Evolutionary conservation across 169 alveolate species (phyloP).

Genomic region (Toxoplasma gondii): DNA sequence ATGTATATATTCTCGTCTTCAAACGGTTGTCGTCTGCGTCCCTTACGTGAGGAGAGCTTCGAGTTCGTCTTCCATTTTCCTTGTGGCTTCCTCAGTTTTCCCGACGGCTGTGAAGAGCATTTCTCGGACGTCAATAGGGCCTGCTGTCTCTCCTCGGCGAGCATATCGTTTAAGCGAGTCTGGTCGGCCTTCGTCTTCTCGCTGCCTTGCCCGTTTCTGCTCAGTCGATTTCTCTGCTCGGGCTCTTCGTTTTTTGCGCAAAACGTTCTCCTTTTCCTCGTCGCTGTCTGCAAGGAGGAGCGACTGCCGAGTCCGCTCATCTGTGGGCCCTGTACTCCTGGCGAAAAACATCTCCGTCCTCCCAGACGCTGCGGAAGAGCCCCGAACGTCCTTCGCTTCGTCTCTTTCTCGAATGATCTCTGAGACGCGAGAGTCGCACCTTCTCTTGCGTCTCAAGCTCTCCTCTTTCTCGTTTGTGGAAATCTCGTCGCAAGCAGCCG

Average conservation of each 20-base stretch:
- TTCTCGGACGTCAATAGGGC: not conserved
- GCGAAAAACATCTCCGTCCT: not conserved
- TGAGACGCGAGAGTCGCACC: not conserved
- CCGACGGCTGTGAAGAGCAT: constrained; percentile 12
- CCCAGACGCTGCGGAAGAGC: not conserved
- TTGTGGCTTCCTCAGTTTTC: not conserved
- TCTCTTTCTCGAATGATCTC: not conserved
- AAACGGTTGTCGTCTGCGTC: no score
- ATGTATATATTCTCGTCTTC: not conserved
- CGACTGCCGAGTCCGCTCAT: not conserved
- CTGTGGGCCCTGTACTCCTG: not conserved
- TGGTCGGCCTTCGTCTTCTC: not conserved
- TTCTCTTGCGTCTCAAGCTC: not conserved
- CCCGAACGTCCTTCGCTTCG: no score
- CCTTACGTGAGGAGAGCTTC: not conserved
- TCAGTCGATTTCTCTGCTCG: not conserved
- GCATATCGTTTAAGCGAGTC: not conserved
- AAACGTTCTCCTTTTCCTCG: not conserved
- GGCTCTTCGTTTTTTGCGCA: not conserved
- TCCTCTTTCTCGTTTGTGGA: not conserved
- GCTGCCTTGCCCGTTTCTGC: not conserved
- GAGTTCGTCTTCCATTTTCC: constrained; percentile 18
- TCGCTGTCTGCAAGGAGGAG: constrained; percentile 24
- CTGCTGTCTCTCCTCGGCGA: not conserved
- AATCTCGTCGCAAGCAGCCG: not conserved